Conservation (phyloP, 2,329 filamentous ascomycete genomes). For the Furcasterigmium furcatum region DNA sequence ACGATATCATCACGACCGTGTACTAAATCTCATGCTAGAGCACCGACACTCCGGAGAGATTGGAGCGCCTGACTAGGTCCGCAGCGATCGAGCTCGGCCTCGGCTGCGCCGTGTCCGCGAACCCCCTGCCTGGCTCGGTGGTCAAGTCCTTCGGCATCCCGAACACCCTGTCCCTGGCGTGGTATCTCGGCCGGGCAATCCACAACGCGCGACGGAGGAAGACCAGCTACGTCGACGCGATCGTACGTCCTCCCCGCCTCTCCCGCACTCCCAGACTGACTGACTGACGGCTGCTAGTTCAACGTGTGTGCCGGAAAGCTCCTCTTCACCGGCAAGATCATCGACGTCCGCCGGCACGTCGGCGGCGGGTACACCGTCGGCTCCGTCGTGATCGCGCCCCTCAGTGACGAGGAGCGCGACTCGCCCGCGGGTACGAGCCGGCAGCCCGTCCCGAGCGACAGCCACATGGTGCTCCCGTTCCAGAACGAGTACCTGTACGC, state of each 20-base stretch:
- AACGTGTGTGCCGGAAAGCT: constrained; percentile 25
- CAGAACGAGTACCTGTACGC: constrained; percentile 39
- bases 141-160: constrained; percentile 29
- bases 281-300: constrained; percentile 18
- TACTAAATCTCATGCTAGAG: constrained; percentile 15
- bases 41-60: constrained; percentile 25
- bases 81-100: constrained; percentile 33
- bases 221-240: constrained; percentile 20
- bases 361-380: constrained; percentile 38
- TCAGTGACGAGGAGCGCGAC: constrained; percentile 21
- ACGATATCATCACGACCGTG: too few species aligned
- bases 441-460: constrained; percentile 9
- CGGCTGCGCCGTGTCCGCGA: constrained; percentile 29
- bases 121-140: constrained; percentile 25
- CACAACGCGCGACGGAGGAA: constrained; percentile 22
- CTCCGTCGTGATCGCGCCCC: constrained; percentile 27
- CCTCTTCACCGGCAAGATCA: constrained; percentile 35
- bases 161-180: constrained; percentile 28
- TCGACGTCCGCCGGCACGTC: constrained; percentile 31
- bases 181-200: constrained; percentile 27
- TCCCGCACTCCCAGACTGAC: constrained; percentile 17
- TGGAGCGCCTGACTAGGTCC: constrained; percentile 30
- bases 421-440: constrained; percentile 7
- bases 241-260: neutral
- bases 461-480: constrained; percentile 34